Evolutionary conservation across 2,329 filamentous ascomycete genomes (phyloP), one percentile per base, ranked within the genome.

Genomic region (Epichloe bromicola): DNA sequence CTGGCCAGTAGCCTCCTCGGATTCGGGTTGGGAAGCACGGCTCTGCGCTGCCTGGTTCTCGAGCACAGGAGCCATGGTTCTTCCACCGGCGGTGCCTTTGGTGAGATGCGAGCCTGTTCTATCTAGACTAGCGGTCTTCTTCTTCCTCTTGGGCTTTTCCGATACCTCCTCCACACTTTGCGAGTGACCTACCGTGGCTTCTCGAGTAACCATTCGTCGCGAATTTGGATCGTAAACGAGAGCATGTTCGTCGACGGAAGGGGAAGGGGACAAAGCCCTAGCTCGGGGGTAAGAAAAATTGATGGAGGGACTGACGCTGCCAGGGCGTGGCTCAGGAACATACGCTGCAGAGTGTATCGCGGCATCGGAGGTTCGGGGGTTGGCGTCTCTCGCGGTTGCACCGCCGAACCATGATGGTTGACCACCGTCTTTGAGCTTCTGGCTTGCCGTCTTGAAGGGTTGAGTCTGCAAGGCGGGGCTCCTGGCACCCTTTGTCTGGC

Each of bases 141-240:
- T 72, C 56, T 70, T 75, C 53, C 68, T 73, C 55, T 60, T 65
- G 4, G 67, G 65, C 46, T 66, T 69, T 36, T 73, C 69, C 0
- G 68, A 61, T 15, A 65, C 56, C 17, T 73, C 65, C 23, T 65
- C 60, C 4, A 72, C 59, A 34, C 60, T 65, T 50, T 73, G 68
- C 48, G 76, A 71, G 43, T 65, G 65, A 47, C 63, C 71, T 56
- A 69, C 44, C 17, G 76, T 55, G 26, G 75, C 67, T 5, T 61
- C 63, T 49, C 56, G 72, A 3, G 75, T 72, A 3, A 83, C 70
- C 71, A 83, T 80, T 53, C 80, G 75, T 56, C 80, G 73, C 15
- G 81, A 82, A 57, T 83, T 83, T n/a, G 79, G 72, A 55, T 83
- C 80, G 58, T 82, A 81, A 45, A 85, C 75, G 62, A 85, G 58